Base-by-base conservation (phyloP, 371 early-diverging fungal species). In the Mucor irregularis region DNA sequence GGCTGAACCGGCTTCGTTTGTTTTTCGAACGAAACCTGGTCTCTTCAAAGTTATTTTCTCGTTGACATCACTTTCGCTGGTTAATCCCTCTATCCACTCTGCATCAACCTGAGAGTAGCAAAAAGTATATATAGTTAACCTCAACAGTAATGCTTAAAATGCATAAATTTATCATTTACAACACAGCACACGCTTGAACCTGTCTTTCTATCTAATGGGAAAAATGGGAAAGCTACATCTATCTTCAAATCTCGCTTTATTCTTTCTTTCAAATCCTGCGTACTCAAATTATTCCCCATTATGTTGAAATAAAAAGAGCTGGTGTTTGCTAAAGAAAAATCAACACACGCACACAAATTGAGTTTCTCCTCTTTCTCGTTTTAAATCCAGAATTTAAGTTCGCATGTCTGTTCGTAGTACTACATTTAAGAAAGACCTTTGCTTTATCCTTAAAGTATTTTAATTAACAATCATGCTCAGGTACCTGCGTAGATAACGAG, bases 131-230 rank as follows among this genome's bases (percentile, higher is more conserved):
- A 17, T 21, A 16, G 11, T 28, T n/a, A n/a, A n/a, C n/a, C n/a
- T n/a, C n/a, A n/a, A n/a, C n/a, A n/a, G n/a, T n/a, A n/a, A n/a
- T n/a, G n/a, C 4, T 29, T 7, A 16, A 17, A 11, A 38, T 47
- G 53, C 53, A 52, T 52, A 42, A 52, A 39, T 39, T 40, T 7
- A 8, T 1, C n/a, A 30, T 34, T 53, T 83, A 84, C 84, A 64
- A 86, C 82, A 61, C 84, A 83, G 58, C 86, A 86, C 8, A 82
- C 84, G 22, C 80, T 78, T 30, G 80, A 74, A 5, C 84, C 81
- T 13, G 71, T 58, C 26, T 70, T 55, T 28, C 76, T 71, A 28
- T 78, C 83, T 21, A 73, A 71, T 1, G 86, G 75, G 38, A 83
- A 80, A 52, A 78, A 81, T 8, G 84, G 82, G 68, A 86, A 86